Evolutionary conservation across 805 yeast genomes (phyloP).

Genomic region (Zygosaccharomyces bailii): DNA sequence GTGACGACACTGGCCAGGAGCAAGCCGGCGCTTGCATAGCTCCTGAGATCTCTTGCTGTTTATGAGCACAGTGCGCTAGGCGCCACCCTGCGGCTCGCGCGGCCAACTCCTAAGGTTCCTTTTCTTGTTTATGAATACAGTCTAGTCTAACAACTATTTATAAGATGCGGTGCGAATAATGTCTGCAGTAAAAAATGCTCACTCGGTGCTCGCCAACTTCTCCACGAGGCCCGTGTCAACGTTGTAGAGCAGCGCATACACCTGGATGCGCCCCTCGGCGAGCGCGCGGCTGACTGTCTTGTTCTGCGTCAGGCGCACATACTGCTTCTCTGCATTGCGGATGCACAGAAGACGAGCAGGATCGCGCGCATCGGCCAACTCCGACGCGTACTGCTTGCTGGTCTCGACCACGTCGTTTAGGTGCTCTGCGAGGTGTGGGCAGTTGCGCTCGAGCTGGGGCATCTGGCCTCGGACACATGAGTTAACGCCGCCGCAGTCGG

Average conservation of each 20-base stretch:
- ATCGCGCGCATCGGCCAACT: constrained; percentile 47
- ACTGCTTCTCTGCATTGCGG: constrained; percentile 71
- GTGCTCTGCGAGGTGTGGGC: constrained; percentile 35
- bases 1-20: too few relatives aligned
- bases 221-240: constrained; percentile 69
- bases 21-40: too few relatives aligned
- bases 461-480: constrained; percentile 62
- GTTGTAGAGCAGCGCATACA: constrained; percentile 82
- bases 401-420: constrained; percentile 68
- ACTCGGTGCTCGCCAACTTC: constrained; percentile 16
- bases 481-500: constrained; percentile 92
- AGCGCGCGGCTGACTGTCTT: constrained; percentile 63
- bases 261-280: constrained; percentile 59
- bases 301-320: constrained; percentile 54
- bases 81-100: too few relatives aligned
- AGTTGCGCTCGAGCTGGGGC: constrained; percentile 32
- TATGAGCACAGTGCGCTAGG: too few relatives aligned
- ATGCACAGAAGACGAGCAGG: constrained; percentile 48
- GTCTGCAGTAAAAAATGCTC: constrained; percentile 18
- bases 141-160: too few relatives aligned
- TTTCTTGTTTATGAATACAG: too few relatives aligned
- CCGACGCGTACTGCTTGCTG: constrained; percentile 54
- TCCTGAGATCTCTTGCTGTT: too few relatives aligned
- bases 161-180: too few relatives aligned
- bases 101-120: too few relatives aligned